Conservation (phyloP, 2,329 filamentous ascomycete species). For the Bipolaris sorokiniana region DNA sequence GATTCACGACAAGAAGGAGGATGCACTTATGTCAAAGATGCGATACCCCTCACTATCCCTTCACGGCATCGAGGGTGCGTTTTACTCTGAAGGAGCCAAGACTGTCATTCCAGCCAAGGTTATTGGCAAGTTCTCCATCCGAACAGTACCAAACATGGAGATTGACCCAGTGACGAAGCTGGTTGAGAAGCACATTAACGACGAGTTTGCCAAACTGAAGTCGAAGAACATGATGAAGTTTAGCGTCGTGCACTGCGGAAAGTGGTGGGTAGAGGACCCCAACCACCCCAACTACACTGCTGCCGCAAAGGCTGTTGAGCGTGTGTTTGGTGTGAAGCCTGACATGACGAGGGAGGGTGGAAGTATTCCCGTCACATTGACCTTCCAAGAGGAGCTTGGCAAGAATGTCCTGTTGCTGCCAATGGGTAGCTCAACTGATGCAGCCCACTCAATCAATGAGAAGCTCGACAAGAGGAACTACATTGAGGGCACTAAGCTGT, state of each 20-base stretch:
- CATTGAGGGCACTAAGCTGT: slow-evolving; percentile 94
- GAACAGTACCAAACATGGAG: slow-evolving; percentile 97
- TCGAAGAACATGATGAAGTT: slow-evolving; percentile 92
- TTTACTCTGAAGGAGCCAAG: slow-evolving; percentile 91
- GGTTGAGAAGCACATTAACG: slow-evolving; percentile 82
- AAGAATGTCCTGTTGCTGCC: slow-evolving; percentile 96
- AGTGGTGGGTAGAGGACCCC: slow-evolving; percentile 98
- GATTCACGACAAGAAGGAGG: slow-evolving; percentile 87
- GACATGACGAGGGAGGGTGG: slow-evolving; percentile 97
- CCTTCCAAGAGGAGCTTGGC: slow-evolving; percentile 95
- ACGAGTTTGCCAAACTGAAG: slow-evolving; percentile 81
- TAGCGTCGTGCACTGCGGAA: slow-evolving; percentile 84
- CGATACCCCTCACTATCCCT: slow-evolving; percentile 91
- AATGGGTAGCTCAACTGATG: slow-evolving; percentile 97
- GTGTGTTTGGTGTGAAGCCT: slow-evolving; percentile 90
- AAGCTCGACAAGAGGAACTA: slow-evolving; percentile 97
- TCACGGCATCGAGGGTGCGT: slow-evolving; percentile 94
- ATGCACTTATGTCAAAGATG: slow-evolving; percentile 95
- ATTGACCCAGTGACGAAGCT: slow-evolving; percentile 84
- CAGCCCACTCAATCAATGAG: slow-evolving; percentile 97
- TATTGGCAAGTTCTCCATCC: slow-evolving; percentile 96
- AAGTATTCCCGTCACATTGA: slow-evolving; percentile 95
- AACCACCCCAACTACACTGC: slow-evolving; percentile 99
- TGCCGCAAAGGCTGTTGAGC: slow-evolving; percentile 92
- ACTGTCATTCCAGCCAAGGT: slow-evolving; percentile 99